Conservation (phyloP, 2,329 filamentous ascomycete species). For the Fusarium graminum region DNA sequence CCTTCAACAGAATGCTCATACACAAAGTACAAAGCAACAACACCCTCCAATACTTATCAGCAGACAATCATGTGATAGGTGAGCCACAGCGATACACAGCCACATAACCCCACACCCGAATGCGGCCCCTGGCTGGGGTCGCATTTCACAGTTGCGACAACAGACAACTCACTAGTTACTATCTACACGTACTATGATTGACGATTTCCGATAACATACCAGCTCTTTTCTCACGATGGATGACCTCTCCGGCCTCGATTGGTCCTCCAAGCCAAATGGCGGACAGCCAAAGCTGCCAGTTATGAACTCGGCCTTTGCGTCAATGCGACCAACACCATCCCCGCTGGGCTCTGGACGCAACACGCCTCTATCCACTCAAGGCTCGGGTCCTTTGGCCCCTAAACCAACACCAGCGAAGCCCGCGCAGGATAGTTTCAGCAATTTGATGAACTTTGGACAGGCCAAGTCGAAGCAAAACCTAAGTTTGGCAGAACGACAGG, state of each 20-base stretch:
- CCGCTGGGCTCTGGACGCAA: conserved; percentile 67
- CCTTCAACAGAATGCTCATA: not conserved
- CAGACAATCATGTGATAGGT: conserved; percentile 30
- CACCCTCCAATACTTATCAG: not conserved
- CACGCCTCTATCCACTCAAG: conserved; percentile 67
- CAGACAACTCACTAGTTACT: conserved; percentile 27
- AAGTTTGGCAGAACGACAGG: conserved; percentile 82
- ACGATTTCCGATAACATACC: conserved; percentile 43
- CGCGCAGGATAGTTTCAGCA: conserved; percentile 81
- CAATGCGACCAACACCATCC: conserved; percentile 68
- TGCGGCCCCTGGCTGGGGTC: conserved; percentile 44
- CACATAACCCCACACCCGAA: conserved; percentile 46
- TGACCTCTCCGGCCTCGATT: conserved; percentile 72
- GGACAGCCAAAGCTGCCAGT: conserved; percentile 55
- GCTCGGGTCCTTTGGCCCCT: conserved; percentile 58
- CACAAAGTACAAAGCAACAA: not conserved
- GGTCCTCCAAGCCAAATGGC: conserved; percentile 62
- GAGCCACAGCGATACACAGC: conserved; percentile 41
- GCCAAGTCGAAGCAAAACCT: conserved; percentile 76
- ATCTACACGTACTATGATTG: conserved; percentile 45
- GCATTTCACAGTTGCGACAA: conserved; percentile 41
- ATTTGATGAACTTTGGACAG: conserved; percentile 72
- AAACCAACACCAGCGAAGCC: conserved; percentile 64
- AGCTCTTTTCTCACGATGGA: conserved; percentile 63
- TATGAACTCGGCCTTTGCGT: conserved; percentile 61